Conservation (phyloP, 2,329 filamentous ascomycete species). For the Colletotrichum sp. region DNA sequence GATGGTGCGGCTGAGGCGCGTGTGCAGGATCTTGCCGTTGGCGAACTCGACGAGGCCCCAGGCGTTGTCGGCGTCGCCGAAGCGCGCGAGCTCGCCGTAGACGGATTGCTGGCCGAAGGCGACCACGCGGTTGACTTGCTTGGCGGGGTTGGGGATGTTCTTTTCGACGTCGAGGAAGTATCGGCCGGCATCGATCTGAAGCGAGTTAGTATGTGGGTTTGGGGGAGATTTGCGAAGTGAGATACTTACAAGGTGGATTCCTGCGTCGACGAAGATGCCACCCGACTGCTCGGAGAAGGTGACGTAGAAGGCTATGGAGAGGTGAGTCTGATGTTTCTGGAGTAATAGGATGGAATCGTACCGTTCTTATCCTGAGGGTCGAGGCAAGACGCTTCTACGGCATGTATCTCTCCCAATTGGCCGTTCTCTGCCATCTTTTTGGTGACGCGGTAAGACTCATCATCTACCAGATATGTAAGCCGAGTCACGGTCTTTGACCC, state of each 20-base stretch:
- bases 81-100: not conserved
- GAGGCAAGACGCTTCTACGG: not conserved
- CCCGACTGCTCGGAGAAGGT: not conserved
- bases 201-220: rapidly evolving
- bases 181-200: not conserved
- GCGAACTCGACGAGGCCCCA: conserved; percentile 39
- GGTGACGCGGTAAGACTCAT: not conserved
- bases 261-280: not conserved
- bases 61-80: conserved; percentile 33
- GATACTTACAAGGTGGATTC: rapidly evolving
- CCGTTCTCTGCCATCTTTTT: not conserved
- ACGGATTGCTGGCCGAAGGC: not conserved
- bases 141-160: not conserved
- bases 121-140: not conserved
- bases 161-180: not conserved
- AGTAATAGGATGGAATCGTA: not conserved
- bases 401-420: not conserved
- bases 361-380: not conserved
- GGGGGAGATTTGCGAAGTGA: rapidly evolving
- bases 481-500: rapidly evolving
- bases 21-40: conserved; percentile 38
- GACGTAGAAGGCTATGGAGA: rapidly evolving
- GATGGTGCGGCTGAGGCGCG: conserved; percentile 37
- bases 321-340: not conserved
- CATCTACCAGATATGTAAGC: rapidly evolving